Evolutionary conservation across 2,329 filamentous ascomycete genomes (phyloP), one percentile per base, ranked within the genome.

Genomic region (Calonectria hawksworthii): DNA sequence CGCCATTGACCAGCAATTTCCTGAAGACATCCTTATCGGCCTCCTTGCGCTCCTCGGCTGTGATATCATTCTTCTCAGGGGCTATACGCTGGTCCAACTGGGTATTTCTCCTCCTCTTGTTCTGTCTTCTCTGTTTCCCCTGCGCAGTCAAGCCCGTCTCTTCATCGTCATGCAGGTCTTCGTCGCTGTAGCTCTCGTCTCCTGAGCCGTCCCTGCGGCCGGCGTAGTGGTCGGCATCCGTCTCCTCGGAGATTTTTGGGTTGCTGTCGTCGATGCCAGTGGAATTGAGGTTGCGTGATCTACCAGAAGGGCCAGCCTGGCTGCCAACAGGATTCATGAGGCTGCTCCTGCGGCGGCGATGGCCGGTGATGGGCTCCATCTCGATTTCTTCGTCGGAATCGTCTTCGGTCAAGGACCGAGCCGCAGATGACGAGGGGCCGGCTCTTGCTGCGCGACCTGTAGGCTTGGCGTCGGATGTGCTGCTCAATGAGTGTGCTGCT

Each of bases 121-220:
- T 90, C 82, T 92, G 91, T 80, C 93, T 92, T 82, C 93, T 92
- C 78, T 91, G 90, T 83, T 92, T 91, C 80, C 96, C 94, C 81
- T 92, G 91, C 75, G 90, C 90, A 47, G 95, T 98, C 79, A 98
- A 88, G 1, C 96, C 96, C 2, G 94, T 95, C 88, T 98, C 96
- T 86, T 98, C 96, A 82, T 98, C 96, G 80, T 96, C 94, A 75
- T 94, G 92, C 34, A 94, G 84, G 61, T 94, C 94, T 77, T 95
- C 93, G 78, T 95, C 94, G 34, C 92, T 93, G 69, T 92, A 89
- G 80, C 91, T 88, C 78, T 92, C 91, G 68, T 89, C 88, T 76
- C 86, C 84, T 5, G 82, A 80, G 16, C 84, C 83, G 59, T 84
- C 82, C 56, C 80, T 83, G 71, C 76, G 77, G 8, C 77, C 71